Conservation (phyloP, 1,284 basidiomycete genomes). For the Sporisorium exsertum region DNA sequence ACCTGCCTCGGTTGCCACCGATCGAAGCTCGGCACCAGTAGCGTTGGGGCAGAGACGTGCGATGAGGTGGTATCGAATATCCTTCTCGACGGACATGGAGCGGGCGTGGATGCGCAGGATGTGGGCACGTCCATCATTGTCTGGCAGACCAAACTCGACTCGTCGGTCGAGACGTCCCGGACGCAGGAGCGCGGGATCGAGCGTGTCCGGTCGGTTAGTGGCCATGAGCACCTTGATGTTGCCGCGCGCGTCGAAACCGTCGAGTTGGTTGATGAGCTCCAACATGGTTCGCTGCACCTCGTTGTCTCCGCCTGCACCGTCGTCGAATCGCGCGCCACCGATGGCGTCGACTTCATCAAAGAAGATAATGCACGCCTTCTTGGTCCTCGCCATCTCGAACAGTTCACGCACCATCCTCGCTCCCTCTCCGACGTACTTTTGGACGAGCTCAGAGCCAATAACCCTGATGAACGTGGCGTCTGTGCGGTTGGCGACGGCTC, state of each 20-base stretch:
- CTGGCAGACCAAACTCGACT: slow-evolving; percentile 94
- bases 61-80: slow-evolving; percentile 97
- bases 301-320: slow-evolving; percentile 98
- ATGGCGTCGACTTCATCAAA: slow-evolving; percentile 99
- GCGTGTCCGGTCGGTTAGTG: slow-evolving; percentile 96
- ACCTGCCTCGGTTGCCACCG: slow-evolving; percentile 96
- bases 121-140: slow-evolving; percentile 95
- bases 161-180: slow-evolving; percentile 95
- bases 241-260: slow-evolving; percentile 97
- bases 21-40: slow-evolving; percentile 94
- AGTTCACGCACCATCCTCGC: slow-evolving; percentile 98
- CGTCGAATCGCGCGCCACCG: slow-evolving; percentile 98
- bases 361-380: slow-evolving; percentile 99
- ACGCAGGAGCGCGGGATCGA: slow-evolving; percentile 94
- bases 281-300: slow-evolving; percentile 99
- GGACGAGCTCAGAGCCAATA: slow-evolving; percentile 97
- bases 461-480: slow-evolving; percentile 99
- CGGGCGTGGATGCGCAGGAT: slow-evolving; percentile 97
- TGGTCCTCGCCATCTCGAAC: slow-evolving; percentile 98
- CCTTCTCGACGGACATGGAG: slow-evolving; percentile 94
- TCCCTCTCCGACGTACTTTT: slow-evolving; percentile 99
- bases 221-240: slow-evolving; percentile 99
- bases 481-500: slow-evolving; percentile 97
- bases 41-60: slow-evolving; percentile 97
- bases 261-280: slow-evolving; percentile 97